phyloP scores from a whole-genome alignment of 1,139 yeast genomes.

The Taphrina flavorubra region DNA sequence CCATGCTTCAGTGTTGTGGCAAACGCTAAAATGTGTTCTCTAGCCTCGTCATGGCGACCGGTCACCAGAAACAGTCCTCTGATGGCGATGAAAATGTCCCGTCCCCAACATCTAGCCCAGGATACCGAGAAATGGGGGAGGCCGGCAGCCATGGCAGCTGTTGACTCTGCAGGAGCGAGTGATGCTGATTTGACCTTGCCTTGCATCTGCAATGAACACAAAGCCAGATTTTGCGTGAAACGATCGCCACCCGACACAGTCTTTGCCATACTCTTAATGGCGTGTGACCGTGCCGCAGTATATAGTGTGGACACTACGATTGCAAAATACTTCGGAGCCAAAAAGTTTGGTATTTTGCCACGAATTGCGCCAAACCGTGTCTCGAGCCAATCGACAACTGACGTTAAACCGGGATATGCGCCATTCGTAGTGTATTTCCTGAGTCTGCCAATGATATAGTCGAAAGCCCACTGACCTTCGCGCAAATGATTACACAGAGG shows the following conservation, averaged over 20 bases:
- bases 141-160: slow-evolving; percentile 91
- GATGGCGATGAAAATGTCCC: slow-evolving; percentile 88
- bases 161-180: slow-evolving; percentile 63
- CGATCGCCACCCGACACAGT: slow-evolving; percentile 66
- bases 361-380: slow-evolving; percentile 69
- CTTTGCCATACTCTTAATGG: slow-evolving; percentile 63
- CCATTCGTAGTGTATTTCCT: slow-evolving; percentile 58
- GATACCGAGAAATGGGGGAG: slow-evolving; percentile 89
- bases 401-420: slow-evolving; percentile 57
- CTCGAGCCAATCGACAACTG: slow-evolving; percentile 71
- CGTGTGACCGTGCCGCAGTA: slow-evolving; percentile 74
- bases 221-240: slow-evolving; percentile 77
- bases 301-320: slow-evolving; percentile 79
- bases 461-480: slow-evolving; percentile 87
- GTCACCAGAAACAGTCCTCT: slow-evolving; percentile 81
- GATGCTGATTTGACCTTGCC: slow-evolving; percentile 79
- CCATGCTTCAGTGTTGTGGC: slow-evolving; percentile 95
- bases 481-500: slow-evolving; percentile 81
- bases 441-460: slow-evolving; percentile 69
- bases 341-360: slow-evolving; percentile 68
- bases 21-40: slow-evolving; percentile 78
- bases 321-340: slow-evolving; percentile 86
- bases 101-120: slow-evolving; percentile 98
- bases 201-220: slow-evolving; percentile 87
- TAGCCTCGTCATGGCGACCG: slow-evolving; percentile 80